Conservation (phyloP, 1,139 yeast species). For the Geotrichum europaeum region DNA sequence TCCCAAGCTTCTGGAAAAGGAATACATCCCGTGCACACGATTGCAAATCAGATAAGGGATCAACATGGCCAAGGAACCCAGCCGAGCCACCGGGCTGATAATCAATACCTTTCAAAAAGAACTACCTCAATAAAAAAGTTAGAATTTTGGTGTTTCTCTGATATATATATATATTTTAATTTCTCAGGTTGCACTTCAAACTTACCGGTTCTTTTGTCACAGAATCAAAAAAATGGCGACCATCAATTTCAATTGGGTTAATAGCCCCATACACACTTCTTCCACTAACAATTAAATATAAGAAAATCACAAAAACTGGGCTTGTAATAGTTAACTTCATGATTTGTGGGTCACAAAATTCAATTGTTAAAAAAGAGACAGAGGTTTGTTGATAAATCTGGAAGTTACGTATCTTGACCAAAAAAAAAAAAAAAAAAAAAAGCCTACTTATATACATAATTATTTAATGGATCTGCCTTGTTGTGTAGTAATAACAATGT, state of each 20-base stretch:
- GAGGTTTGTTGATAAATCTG: too few species aligned
- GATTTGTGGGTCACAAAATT: too few species aligned
- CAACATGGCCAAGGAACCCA: slow-evolving; percentile 39
- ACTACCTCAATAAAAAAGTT: slow-evolving; percentile 38
- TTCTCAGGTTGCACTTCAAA: slow-evolving; percentile 14
- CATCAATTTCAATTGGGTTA: slow-evolving; percentile 43
- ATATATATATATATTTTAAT: slow-evolving; percentile 19
- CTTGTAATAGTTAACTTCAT: background rate
- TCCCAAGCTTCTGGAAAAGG: slow-evolving; percentile 68
- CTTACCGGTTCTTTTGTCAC: slow-evolving; percentile 71
- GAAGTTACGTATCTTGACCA: too few species aligned
- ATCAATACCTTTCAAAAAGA: slow-evolving; percentile 73
- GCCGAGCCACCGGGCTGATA: slow-evolving; percentile 91
- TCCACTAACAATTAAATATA: background rate
- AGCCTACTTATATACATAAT: background rate
- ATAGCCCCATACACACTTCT: slow-evolving; percentile 22
- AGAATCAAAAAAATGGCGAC: slow-evolving; percentile 68
- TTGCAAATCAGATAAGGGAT: slow-evolving; percentile 63
- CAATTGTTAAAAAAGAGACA: too few species aligned
- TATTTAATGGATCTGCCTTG: background rate
- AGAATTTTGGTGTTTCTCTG: slow-evolving; percentile 3
- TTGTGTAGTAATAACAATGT: background rate
- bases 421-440: too few species aligned
- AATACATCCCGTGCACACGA: slow-evolving; percentile 69
- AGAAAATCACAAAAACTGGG: background rate